phyloP scores from a whole-genome alignment of 306 rosid species.

The Ormosia semicastrata region DNA sequence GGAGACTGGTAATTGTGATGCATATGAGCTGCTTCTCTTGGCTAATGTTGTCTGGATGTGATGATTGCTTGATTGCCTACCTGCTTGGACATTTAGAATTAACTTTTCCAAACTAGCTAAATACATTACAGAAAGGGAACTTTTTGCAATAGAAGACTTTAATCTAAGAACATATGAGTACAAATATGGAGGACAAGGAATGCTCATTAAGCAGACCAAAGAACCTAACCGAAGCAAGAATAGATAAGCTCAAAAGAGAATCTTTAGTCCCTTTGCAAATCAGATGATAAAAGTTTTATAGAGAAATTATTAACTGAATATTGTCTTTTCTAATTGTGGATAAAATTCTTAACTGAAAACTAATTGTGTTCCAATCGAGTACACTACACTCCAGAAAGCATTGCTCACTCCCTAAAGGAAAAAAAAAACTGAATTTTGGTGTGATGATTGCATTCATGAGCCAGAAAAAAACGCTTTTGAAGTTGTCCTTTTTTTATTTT shows the following conservation, averaged over 20 bases:
- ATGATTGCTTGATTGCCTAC: constrained; percentile 6
- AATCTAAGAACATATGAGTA: not conserved
- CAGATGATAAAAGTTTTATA: not conserved
- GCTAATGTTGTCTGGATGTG: not conserved
- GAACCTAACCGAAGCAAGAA: not conserved
- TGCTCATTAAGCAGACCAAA: not conserved
- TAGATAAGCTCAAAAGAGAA: not conserved
- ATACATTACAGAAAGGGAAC: not conserved
- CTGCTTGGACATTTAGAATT: not conserved
- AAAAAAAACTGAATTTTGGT: not conserved
- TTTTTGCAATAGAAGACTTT: not conserved
- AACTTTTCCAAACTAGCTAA: not conserved
- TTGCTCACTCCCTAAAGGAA: not conserved
- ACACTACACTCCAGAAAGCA: not conserved
- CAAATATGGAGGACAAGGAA: not conserved
- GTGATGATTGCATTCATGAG: not conserved
- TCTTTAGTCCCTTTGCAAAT: not conserved
- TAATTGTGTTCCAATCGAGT: not conserved
- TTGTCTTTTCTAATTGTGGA: not conserved
- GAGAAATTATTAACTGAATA: not conserved
- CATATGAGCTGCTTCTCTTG: not conserved
- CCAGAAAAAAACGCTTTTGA: not conserved
- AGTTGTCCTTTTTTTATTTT: not conserved
- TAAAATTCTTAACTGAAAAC: not conserved
- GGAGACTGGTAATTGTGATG: not conserved